Evolutionary conservation across 1,139 yeast species (phyloP).

Genomic region (Blastobotrys arbuscula): DNA sequence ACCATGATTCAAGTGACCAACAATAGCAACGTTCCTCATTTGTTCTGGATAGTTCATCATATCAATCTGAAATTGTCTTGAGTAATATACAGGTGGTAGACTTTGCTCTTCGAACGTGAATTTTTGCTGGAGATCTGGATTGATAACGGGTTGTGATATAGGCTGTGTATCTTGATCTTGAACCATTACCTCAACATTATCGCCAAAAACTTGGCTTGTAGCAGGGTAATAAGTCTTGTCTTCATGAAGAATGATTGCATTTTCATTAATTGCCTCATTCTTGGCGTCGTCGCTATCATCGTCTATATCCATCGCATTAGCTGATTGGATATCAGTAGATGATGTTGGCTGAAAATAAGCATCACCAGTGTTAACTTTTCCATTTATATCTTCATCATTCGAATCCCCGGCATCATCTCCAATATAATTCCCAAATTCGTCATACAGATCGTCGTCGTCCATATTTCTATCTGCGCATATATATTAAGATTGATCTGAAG

Average conservation of each 20-base stretch:
- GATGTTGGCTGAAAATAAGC: not conserved
- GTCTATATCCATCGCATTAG: conserved; percentile 21
- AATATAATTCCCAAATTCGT: conserved; percentile 75
- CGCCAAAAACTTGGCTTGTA: conserved; percentile 45
- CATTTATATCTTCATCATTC: conserved; percentile 12
- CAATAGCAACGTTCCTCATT: conserved; percentile 68
- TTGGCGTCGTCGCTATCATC: conserved; percentile 13
- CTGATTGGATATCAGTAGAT: not conserved
- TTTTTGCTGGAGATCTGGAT: conserved; percentile 44
- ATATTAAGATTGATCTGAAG: no score
- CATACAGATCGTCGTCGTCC: conserved; percentile 51
- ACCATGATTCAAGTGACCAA: conserved; percentile 85
- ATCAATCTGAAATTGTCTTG: conserved; percentile 55
- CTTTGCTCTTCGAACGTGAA: conserved; percentile 47
- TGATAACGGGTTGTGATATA: conserved; percentile 59
- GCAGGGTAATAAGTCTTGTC: conserved; percentile 43
- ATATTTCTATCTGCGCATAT: no score
- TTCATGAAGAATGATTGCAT: conserved; percentile 39
- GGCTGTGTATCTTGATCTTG: conserved; percentile 53
- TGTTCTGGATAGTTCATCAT: conserved; percentile 55
- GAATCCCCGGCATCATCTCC: conserved; percentile 38
- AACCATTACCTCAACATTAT: conserved; percentile 58
- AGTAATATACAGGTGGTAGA: conserved; percentile 56
- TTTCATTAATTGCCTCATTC: conserved; percentile 6
- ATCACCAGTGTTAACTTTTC: not conserved